A percentile compares a stretch with the other conserved stretches of the same genome.
These are phyloP conservation scores for Aspergillus incahuasiensis DNA, from an alignment of 495 filamentous ascomycete species.

Conservation along the genomic window DNA sequence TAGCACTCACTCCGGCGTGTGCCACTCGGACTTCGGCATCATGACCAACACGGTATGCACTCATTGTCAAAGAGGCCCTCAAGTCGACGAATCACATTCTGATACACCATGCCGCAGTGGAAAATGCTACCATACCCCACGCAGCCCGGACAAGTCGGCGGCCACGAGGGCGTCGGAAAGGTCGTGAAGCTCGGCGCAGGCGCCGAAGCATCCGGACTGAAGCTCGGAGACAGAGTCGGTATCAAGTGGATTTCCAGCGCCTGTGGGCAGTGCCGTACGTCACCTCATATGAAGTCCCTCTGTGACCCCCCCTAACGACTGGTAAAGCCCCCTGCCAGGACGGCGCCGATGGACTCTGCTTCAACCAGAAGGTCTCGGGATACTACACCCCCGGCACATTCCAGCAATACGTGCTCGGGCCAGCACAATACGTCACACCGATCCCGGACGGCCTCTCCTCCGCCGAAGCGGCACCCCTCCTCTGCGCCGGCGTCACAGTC, in stretches of 20 bases:
- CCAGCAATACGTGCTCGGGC: conserved; percentile 63
- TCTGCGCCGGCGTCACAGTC: conserved; percentile 58
- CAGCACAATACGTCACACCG: conserved; percentile 63
- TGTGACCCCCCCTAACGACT: background rate
- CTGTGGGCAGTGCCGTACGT: conserved; percentile 46
- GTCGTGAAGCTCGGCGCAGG: conserved; percentile 56
- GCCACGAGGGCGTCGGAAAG: conserved; percentile 58
- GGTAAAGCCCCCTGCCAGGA: conserved; percentile 46
- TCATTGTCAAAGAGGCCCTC: background rate
- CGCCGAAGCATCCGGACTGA: conserved; percentile 48
- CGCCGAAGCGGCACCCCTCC: conserved; percentile 59
- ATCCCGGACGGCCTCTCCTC: conserved; percentile 59
- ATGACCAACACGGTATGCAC: conserved; percentile 50
- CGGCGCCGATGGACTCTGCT: conserved; percentile 56
- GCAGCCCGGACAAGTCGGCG: conserved; percentile 59
- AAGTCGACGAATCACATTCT: background rate
- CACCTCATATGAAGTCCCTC: background rate
- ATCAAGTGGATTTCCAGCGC: conserved; percentile 52
- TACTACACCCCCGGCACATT: conserved; percentile 64
- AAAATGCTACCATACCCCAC: conserved; percentile 56
- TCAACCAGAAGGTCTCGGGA: conserved; percentile 51
- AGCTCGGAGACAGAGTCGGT: conserved; percentile 63
- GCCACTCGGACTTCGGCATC: conserved; percentile 61
- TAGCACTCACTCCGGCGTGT: conserved; percentile 66
- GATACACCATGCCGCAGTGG: conserved; percentile 35